Evolutionary conservation across 1,139 yeast species (phyloP), one percentile per base, ranked within the genome.

Genomic region (Blastobotrys apis): DNA sequence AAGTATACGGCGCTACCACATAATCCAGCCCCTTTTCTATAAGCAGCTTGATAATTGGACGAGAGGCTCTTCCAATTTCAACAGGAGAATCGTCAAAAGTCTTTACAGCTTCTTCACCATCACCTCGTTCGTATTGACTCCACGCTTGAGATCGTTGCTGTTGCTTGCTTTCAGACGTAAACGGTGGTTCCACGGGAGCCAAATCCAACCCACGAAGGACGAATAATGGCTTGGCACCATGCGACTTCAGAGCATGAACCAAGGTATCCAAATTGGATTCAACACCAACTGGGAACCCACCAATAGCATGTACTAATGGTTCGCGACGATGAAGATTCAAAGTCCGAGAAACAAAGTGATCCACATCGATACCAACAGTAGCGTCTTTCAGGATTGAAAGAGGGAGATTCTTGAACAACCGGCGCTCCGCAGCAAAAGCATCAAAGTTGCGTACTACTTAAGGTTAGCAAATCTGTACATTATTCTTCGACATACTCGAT

Each of bases 281-380:
- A 51, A 88, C 66, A 1, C 86, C 76, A 34, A 76, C 64, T 1
- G 96, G 95, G 45, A 83, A 75, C 0, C 95, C 95, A 6, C 95
- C 95, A 51, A 84, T 75, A 4, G 94, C 95, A 41, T 83, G 84
- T 41, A 81, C 67, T 52, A 77, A 76, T 43, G 84, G 84, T 55
- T 86, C 95, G 48, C 79, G 79, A 52, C 80, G 81, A 52, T 69
- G 72, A 5, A 81, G 74, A 12, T 47, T 50, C 50, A 84, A 67
- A 38, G 84, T 71, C 47, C 86, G 67, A 31, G 82, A 70, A 39
- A 84, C 66, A 57, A 86, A 86, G 60, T 86, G 88, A 53, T 81
- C 85, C 17, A 83, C 94, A 60, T 88, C 96, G 39, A 88, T 84
- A 43, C 96, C 97, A 43, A 88, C 67, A 13, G 83, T 77, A 33